Base-by-base conservation (phyloP, 345 rosid genomes). In the Melaleuca alternifolia region DNA sequence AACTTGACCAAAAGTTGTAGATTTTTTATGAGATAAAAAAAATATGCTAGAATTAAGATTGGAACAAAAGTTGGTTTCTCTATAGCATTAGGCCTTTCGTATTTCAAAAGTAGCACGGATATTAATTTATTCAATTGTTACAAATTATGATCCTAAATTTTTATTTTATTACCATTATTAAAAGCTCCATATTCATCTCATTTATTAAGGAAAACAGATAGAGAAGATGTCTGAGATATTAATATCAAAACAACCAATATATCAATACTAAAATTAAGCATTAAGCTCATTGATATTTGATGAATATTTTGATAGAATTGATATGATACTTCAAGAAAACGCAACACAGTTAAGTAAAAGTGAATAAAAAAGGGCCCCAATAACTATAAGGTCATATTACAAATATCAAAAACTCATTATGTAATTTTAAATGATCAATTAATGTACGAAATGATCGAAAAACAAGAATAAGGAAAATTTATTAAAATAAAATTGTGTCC, bases 361-460 rank as follows among this genome's bases (percentile, higher is more conserved):
- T 57, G 6, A 57, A 57, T 11, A 57, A 57, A 57, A 2, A 57
- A 11, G 0, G 0, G 12, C 3, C 62, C 26, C 26, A 14, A 57
- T 57, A 57, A 57, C 2, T 57, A 57, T 2, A 57, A 57, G 3
- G 24, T 57, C 62, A 0, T 10, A 57, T 57, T 26, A 65, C 0
- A 30, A 5, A 3, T 65, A 65, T 65, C 6, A 23, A 6, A 30
- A 7, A 11, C 44, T 16, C 11, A 0, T 15, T 2, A 4, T 65
- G 6, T 8, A 7, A 65, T 30, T 65, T 30, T 0, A 3, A 0
- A 30, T 2, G 23, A 0, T 30, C 30, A 16, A 65, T 8, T 15
- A 65, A 65, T 30, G 6, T 20, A 30, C 2, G 10, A 7, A 30
- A 30, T 26, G 30, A 57, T 57, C 24, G 30, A 57, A 16, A 2